Evolutionary conservation across 1,139 yeast species (phyloP), one percentile per base, ranked within the genome.

Genomic region (Pichia sp.): DNA sequence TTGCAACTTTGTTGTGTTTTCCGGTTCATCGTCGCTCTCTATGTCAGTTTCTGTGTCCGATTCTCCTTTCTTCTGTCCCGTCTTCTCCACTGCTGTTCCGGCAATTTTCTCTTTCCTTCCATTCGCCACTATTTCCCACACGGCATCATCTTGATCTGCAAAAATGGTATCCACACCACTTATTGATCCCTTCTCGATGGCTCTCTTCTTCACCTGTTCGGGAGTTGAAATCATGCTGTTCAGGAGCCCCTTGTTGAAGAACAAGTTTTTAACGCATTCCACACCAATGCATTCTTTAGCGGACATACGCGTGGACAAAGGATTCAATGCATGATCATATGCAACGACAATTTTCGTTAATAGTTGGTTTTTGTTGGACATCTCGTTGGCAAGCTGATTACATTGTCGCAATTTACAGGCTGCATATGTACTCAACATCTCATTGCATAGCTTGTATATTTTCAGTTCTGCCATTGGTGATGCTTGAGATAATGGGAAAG

Each of bases 341-440:
- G 39, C 27, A 17, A 22, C 15, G 4, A 33, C 24, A 14, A 51
- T 34, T 30, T 47, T 49, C 11, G 36, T 32, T 2, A 51, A 50
- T 14, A 49, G 42, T 30, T 44, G 44, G 32, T 50, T 48, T 25
- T 52, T 52, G 19, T 34, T 44, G 12, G 30, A 27, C 12, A 52
- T 33, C 19, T 49, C 29, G 17, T 20, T 33, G 1, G 27, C 7
- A 6, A 39, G n/a, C 7, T 15, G 18, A 2, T 21, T 13, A 7
- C 33, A 23, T 1, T 29, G 10, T 5, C 14, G 13, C 3, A 46
- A 29, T 36, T 49, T 47, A 4, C 40, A 27, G 16, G 27, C 32
- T 6, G 47, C 30, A 20, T 37, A 42, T 3, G 34, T 29, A 22
- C 27, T 27, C 7, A 36, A 11, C 21, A 30, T 21, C 4, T 15